phyloP scores from a whole-genome alignment of 805 yeast species.

The Schwanniomyces pseudopolymorphus region DNA sequence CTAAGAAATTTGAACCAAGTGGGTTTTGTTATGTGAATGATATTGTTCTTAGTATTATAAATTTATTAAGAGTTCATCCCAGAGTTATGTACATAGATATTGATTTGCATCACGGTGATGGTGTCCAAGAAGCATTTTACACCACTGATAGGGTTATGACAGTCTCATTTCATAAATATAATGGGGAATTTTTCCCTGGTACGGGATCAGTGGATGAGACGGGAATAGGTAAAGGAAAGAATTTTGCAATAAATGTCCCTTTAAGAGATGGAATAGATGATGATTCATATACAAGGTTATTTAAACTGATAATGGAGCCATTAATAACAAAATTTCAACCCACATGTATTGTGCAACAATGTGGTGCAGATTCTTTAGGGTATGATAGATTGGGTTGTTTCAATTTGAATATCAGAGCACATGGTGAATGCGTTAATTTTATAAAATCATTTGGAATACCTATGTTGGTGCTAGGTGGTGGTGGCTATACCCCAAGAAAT shows the following conservation, averaged over 20 bases:
- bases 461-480: constrained; percentile 91
- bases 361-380: constrained; percentile 96
- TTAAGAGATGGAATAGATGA: constrained; percentile 95
- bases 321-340: constrained; percentile 90
- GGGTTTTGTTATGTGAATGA: constrained; percentile 96
- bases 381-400: constrained; percentile 94
- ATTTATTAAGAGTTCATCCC: constrained; percentile 83
- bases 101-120: constrained; percentile 96
- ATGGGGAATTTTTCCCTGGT: constrained; percentile 95
- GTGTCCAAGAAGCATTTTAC: constrained; percentile 96
- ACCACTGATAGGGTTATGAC: constrained; percentile 96
- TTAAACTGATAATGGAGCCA: constrained; percentile 87
- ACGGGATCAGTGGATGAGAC: constrained; percentile 90
- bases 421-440: constrained; percentile 91
- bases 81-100: constrained; percentile 92
- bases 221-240: constrained; percentile 86
- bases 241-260: constrained; percentile 89
- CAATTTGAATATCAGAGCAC: constrained; percentile 87
- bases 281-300: constrained; percentile 70
- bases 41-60: constrained; percentile 84
- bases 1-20: constrained; percentile 89
- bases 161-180: constrained; percentile 89
- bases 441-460: constrained; percentile 89
- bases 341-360: constrained; percentile 89
- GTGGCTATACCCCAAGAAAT: constrained; percentile 96